Evolutionary conservation across 2,329 filamentous ascomycete genomes (phyloP), one percentile per base, ranked within the genome.

Genomic region (Diaporthe batatas): DNA sequence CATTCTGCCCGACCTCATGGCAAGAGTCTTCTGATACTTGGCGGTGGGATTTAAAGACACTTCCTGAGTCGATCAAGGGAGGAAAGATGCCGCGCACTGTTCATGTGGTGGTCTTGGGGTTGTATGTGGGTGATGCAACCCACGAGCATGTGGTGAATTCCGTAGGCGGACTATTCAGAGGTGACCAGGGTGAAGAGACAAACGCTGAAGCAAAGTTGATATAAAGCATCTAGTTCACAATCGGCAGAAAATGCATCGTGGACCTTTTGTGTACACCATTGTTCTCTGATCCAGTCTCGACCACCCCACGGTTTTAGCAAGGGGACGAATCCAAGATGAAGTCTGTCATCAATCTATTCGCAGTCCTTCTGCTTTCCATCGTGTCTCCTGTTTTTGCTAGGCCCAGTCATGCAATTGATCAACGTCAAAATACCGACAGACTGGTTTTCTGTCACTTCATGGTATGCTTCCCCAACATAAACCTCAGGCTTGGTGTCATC

Each of bases 371-470:
- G n/a, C 47, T 67, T 44, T 67, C 32, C 32, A 23, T 39, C 5
- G 32, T 39, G 2, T 39, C 62, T 8, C 47, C 32, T 7, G 62
- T 18, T 8, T 8, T 67, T 14, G 51, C 62, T 39, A 53, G 62
- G 32, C 62, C 62, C 14, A 53, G 47, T 32, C 7, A 53, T 67
- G 62, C 18, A 6, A 25, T 67, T 29, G 7, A 32, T 25, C 14
- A 53, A 42, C 34, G 42, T 23, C 69, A 54, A 21, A n/a, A 14
- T 1, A 68, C 65, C 14, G 71, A 73, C 54, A 67, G 71, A 10
- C 77, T 85, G 6, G 83, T 85, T 7, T 85, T 85, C 65, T 83
- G 81, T 71, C 84, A 85, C 75, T 85, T 85, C 75, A 85, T 85
- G 62, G 62, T 53, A 16, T 6, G 62, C 39, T 2, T 12, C 25